Conservation (phyloP, 768 basidiomycete genomes). For the Strobilomyces dryophilus region DNA sequence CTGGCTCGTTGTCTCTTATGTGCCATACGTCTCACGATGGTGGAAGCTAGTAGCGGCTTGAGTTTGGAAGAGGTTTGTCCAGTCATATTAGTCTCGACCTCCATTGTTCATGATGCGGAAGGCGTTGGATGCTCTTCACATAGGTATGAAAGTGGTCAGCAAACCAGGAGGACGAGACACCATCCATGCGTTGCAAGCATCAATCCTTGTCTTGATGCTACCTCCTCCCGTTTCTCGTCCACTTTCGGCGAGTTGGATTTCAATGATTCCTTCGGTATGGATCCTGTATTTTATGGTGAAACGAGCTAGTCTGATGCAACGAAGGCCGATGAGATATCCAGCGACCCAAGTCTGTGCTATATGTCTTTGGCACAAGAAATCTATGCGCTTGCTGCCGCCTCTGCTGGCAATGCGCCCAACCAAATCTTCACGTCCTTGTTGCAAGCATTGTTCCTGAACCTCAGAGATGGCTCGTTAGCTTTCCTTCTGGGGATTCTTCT, state of each 20-base stretch:
- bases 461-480: constrained; percentile 66
- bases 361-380: constrained; percentile 57
- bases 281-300: neutral
- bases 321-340: constrained; percentile 13
- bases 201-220: constrained; percentile 49
- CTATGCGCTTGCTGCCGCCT: constrained; percentile 64
- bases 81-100: neutral
- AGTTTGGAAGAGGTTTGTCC: constrained; percentile 29
- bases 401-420: constrained; percentile 38
- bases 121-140: constrained; percentile 41
- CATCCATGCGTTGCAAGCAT: constrained; percentile 51
- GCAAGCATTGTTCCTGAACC: constrained; percentile 57
- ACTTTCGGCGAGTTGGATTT: constrained; percentile 45
- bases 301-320: constrained; percentile 3
- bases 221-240: constrained; percentile 43
- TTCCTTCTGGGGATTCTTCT: constrained; percentile 79
- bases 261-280: constrained; percentile 33
- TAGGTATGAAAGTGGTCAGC: constrained; percentile 47
- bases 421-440: constrained; percentile 54
- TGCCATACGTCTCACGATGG: constrained; percentile 41
- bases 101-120: constrained; percentile 21
- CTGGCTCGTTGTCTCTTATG: constrained; percentile 47
- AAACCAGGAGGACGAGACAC: constrained; percentile 63
- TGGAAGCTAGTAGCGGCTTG: constrained; percentile 41
- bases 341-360: constrained; percentile 38